phyloP scores from a whole-genome alignment of 345 rosid genomes.

The Hirschfeldia incana region DNA sequence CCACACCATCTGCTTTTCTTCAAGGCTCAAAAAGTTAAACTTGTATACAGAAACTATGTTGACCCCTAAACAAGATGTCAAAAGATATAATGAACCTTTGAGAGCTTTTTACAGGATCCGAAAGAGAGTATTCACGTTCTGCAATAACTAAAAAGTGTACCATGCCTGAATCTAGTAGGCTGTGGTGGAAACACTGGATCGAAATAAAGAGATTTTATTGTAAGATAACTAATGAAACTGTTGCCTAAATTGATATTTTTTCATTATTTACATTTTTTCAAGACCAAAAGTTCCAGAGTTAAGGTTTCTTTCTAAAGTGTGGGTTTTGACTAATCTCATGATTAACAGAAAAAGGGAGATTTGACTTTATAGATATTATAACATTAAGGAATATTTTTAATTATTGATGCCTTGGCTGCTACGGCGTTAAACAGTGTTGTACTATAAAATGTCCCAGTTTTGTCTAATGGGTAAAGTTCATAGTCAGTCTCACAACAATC shows the following conservation, averaged over 20 bases:
- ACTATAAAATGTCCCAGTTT: conserved; percentile 38
- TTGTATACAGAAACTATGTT: conserved; percentile 17
- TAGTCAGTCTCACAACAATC: background rate
- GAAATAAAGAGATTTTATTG: too few relatives aligned
- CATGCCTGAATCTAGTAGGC: too few relatives aligned
- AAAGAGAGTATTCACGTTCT: too few relatives aligned
- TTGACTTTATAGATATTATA: background rate
- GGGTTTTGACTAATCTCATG: background rate
- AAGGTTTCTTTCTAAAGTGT: background rate
- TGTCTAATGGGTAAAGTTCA: conserved; percentile 7
- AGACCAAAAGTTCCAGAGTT: too few relatives aligned
- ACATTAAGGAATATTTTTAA: background rate
- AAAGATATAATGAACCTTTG: too few relatives aligned
- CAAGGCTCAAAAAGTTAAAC: background rate
- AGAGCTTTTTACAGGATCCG: too few relatives aligned
- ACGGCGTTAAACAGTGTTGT: conserved; percentile 35
- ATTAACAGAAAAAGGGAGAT: background rate
- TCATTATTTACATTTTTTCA: too few relatives aligned
- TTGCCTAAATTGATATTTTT: too few relatives aligned
- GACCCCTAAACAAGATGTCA: background rate
- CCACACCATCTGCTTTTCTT: conserved; percentile 13
- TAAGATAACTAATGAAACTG: too few relatives aligned
- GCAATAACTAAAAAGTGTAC: too few relatives aligned
- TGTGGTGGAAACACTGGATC: too few relatives aligned
- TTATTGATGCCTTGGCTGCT: conserved; percentile 18